phyloP scores from a whole-genome alignment of 164 flowering plant species.

The Tetracentron sinense region DNA sequence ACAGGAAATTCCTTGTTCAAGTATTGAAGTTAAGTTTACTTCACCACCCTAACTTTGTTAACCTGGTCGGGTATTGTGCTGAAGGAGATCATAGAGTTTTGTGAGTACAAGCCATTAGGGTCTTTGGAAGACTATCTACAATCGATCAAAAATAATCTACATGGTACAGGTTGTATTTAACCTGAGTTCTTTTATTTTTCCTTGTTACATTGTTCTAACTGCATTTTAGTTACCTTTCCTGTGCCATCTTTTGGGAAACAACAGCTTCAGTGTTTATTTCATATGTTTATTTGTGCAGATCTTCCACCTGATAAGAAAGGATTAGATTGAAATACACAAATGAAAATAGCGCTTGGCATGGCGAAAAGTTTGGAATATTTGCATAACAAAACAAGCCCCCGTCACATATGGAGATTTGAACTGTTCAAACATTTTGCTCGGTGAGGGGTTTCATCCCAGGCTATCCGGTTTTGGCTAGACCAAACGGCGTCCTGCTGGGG shows the following conservation, averaged over 20 bases:
- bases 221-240: background rate
- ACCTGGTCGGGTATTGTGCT: conserved; percentile 74
- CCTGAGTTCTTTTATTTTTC: background rate
- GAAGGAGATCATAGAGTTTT: conserved; percentile 78
- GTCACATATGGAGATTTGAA: conserved; percentile 84
- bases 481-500: conserved; percentile 82
- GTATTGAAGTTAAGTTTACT: conserved; percentile 60
- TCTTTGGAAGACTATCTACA: conserved; percentile 75
- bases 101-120: conserved; percentile 83
- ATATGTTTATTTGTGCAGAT: conserved; percentile 27
- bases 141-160: no score
- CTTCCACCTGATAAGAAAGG: conserved; percentile 41
- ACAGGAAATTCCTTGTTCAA: conserved; percentile 74
- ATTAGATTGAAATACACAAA: conserved; percentile 79
- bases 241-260: background rate
- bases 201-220: background rate
- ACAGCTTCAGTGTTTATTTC: background rate
- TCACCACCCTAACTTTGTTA: conserved; percentile 77
- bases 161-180: conserved; percentile 44
- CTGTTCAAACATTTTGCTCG: conserved; percentile 87
- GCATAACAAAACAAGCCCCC: conserved; percentile 67
- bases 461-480: conserved; percentile 91
- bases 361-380: conserved; percentile 79
- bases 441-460: conserved; percentile 70
- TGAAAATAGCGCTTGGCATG: conserved; percentile 83